These are phyloP conservation scores for Ceratopteris richardii DNA, from an alignment of 75 land plant genomes.

Conservation along the genomic window DNA sequence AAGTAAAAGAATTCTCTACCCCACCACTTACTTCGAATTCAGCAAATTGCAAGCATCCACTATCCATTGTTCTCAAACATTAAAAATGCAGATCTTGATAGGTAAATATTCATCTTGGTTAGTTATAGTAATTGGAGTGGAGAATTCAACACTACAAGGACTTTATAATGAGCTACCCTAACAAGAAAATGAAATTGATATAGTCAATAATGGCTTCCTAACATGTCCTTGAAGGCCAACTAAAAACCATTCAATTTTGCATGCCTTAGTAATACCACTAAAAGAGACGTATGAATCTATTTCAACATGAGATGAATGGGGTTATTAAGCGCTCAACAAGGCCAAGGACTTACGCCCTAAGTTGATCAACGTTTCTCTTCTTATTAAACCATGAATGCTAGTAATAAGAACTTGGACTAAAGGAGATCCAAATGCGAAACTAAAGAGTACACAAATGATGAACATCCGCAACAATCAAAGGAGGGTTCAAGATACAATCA, in stretches of 20 bases:
- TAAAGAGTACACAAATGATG: no score
- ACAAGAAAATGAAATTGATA: not conserved
- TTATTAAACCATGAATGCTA: no score
- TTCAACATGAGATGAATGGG: not conserved
- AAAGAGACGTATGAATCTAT: not conserved
- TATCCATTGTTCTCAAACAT: no score
- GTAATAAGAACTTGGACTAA: no score
- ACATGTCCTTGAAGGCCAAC: not conserved
- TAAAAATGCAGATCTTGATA: no score
- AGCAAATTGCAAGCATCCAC: no score
- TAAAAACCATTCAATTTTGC: not conserved
- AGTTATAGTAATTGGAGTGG: not conserved
- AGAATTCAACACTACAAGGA: not conserved
- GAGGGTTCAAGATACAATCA: no score
- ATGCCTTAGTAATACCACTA: not conserved
- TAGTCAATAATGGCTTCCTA: not conserved
- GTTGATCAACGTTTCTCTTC: no score
- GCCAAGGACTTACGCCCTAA: no score
- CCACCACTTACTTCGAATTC: no score
- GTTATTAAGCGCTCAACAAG: not conserved
- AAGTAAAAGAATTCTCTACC: not conserved
- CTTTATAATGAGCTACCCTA: not conserved
- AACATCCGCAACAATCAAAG: no score
- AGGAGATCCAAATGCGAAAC: no score
- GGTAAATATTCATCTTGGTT: constrained; percentile 10